Conservation (phyloP, 2,329 filamentous ascomycete genomes). For the Beauveria rudraprayagi region DNA sequence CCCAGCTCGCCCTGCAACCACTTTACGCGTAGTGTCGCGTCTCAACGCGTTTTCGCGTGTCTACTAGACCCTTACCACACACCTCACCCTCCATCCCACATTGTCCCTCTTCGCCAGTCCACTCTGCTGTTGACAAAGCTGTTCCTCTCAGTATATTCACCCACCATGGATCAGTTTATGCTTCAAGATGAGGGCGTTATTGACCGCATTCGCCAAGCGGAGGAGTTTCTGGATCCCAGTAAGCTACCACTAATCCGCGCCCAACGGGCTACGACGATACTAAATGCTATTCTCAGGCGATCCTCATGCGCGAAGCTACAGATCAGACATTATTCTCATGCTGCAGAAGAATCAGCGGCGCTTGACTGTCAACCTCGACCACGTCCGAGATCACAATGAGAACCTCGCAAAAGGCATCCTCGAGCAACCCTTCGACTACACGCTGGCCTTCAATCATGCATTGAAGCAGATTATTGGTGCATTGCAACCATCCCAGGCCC, state of each 20-base stretch:
- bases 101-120: constrained; percentile 1
- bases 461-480: constrained; percentile 83
- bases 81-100: constrained; percentile 8
- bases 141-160: background rate
- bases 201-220: constrained; percentile 77
- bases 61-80: constrained; percentile 1
- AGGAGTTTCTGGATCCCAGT: constrained; percentile 93
- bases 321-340: constrained; percentile 78
- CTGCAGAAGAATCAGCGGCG: constrained; percentile 59
- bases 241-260: constrained; percentile 27
- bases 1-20: constrained; percentile 12
- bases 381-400: constrained; percentile 78
- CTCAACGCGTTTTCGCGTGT: constrained; percentile 9
- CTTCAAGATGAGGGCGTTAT: constrained; percentile 77
- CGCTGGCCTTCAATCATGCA: constrained; percentile 80
- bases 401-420: constrained; percentile 75
- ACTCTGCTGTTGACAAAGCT: constrained; percentile 8
- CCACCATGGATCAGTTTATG: constrained; percentile 62
- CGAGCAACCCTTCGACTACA: constrained; percentile 79
- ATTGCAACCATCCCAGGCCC: constrained; percentile 54
- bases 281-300: constrained; percentile 21
- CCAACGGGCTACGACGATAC: background rate
- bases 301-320: constrained; percentile 61
- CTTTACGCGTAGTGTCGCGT: constrained; percentile 19
- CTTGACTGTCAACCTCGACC: constrained; percentile 72